Evolutionary conservation across 1,139 yeast species (phyloP), one percentile per base, ranked within the genome.

Genomic region (Sugiyamaella novakii): DNA sequence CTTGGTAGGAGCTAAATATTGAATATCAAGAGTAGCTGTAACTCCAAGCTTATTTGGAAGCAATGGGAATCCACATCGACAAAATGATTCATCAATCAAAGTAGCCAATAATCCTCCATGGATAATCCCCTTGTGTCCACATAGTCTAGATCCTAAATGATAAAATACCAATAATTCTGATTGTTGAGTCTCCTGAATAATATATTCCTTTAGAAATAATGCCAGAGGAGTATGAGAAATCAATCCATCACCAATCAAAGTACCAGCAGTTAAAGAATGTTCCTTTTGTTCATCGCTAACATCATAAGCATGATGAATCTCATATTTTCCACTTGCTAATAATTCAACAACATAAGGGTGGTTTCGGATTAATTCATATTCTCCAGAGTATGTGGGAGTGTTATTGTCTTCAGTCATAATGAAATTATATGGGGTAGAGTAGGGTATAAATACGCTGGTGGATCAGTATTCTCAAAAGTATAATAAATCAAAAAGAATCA

Each of bases 21-120:
- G 75, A 14, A 92, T 74, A 12, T 78, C 71, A 38, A 92, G 71
- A 43, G 77, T 76, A 0, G 96, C 98, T 1, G 98, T 92, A 15
- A 92, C 96, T n/a, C 98, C 98, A 47, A 84, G 75, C 50, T 81
- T 79, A 49, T 83, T 80, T 1, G 98, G 98, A n/a, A 92, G 72
- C 27, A 76, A 70, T 4, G 91, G 82, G 63, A 89, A 92, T 15
- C 96, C 98, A 62, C 96, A 87, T 40, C 82, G 76, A 60, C 96
- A 88, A 38, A 92, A 72, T 0, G 87, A 83, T 65, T 92, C 98
- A 66, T 92, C 98, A 42, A 92, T 62, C 31, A 92, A 69, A 1
- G 96, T 84, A 1, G 96, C 80, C 1, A 91, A 70, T 3, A 91
- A 75, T 0, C 98, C 98, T 57, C 92, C 91, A 62, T 92, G 98